Percentiles rank a stretch among this genome's conserved stretches.
Conservation (phyloP, 1,139 yeast species). For the Suhomyces coccinellae region DNA sequence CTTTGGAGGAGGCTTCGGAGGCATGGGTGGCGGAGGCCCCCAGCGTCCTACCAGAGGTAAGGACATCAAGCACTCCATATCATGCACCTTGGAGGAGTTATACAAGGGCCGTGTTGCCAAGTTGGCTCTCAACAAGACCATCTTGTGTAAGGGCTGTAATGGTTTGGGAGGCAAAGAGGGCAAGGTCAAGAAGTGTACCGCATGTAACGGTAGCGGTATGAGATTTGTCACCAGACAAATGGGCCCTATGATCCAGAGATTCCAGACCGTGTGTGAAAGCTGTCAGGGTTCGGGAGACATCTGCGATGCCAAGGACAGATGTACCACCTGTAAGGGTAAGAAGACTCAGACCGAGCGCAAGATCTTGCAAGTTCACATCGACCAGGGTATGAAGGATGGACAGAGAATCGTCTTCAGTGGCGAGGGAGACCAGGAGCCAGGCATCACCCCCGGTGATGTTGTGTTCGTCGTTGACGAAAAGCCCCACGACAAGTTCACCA, state of each 20-base stretch:
- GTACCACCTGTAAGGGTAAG: slow-evolving; percentile 86
- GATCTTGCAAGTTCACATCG: slow-evolving; percentile 90
- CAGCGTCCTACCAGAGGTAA: slow-evolving; percentile 87
- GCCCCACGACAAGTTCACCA: slow-evolving; percentile 75
- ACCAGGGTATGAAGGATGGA: slow-evolving; percentile 97
- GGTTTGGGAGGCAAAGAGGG: slow-evolving; percentile 98
- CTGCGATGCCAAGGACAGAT: slow-evolving; percentile 83
- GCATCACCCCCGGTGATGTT: slow-evolving; percentile 94
- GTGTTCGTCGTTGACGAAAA: slow-evolving; percentile 87
- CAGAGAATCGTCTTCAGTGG: slow-evolving; percentile 89
- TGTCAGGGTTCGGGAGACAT: slow-evolving; percentile 94
- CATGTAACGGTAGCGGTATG: slow-evolving; percentile 89
- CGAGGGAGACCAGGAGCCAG: slow-evolving; percentile 98
- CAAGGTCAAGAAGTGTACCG: slow-evolving; percentile 79
- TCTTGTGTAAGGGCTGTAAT: slow-evolving; percentile 82
- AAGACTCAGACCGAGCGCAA: slow-evolving; percentile 87
- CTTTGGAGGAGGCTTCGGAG: slow-evolving; percentile 74
- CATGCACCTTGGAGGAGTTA: slow-evolving; percentile 86
- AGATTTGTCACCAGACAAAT: slow-evolving; percentile 94
- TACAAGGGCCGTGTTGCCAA: slow-evolving; percentile 95
- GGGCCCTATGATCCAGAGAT: slow-evolving; percentile 99
- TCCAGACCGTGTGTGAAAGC: slow-evolving; percentile 90
- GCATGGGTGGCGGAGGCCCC: slow-evolving; percentile 57
- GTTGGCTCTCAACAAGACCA: slow-evolving; percentile 89
- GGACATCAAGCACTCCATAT: slow-evolving; percentile 86